Evolutionary conservation across 2,329 filamentous ascomycete genomes (phyloP), one percentile per base, ranked within the genome.

Genomic region (Ceratocystis cubensis): DNA sequence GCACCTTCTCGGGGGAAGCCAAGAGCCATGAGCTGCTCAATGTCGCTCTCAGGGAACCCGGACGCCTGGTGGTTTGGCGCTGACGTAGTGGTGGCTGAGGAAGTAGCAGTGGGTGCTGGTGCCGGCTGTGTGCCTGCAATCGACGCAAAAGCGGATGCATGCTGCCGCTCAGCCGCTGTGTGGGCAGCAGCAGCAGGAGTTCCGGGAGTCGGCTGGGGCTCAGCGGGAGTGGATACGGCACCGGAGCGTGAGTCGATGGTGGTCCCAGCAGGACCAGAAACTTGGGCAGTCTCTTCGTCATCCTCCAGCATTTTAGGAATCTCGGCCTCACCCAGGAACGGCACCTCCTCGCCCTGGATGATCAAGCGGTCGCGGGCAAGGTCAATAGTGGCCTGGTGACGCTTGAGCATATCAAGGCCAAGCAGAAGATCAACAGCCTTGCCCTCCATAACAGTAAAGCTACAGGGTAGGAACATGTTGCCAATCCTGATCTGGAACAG

Each of bases 391-490:
- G 93, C 94, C 76, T 96, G 93, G 76, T 97, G 92, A 48, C 94
- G 85, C 78, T 96, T 96, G 69, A 99, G 81, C 90, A 99, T 99
- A 75, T 99, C 94, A 53, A 99, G 79, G 2, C 94, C 94, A 13
- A 99, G 84, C 1, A 99, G 82, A 20, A 99, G 81, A 74, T 97
- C 94, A 28, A 99, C 94, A 64, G 91, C 86, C 76, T 97, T 99
- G 70, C 94, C 94, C 78, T 99, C 94, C 94, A 99, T 99, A 73
- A 99, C 94, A 2, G 94, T 99, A 75, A 99, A 99, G 68, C 91
- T 94, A 78, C 92, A 97, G 2, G 93, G 88, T 71, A 99, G 80
- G 74, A 91, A 91, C 69, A 93, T 84, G 53, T 83, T 85, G 65
- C 93, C 94, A 71, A 99, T 94, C 76, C 90, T 93, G 76, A 99